phyloP scores from a whole-genome alignment of 345 rosid genomes.

The Citrus glauca region DNA sequence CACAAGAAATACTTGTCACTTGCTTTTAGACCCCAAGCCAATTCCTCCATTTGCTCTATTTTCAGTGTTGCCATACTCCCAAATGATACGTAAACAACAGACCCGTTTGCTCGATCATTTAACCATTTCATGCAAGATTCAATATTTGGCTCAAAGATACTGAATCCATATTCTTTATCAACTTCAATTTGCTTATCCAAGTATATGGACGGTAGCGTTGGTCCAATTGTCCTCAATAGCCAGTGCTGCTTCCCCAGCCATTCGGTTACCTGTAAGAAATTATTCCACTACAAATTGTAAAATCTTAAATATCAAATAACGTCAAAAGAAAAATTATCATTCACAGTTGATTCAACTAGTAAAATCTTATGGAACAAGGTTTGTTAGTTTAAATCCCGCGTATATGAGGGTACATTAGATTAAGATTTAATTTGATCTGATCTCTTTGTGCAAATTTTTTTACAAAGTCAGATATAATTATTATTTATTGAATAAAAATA shows the following conservation, averaged over 20 bases:
- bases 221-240: constrained; percentile 25
- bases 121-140: constrained; percentile 43
- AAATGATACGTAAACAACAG: constrained; percentile 55
- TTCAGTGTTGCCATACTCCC: constrained; percentile 47
- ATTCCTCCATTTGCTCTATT: constrained; percentile 47
- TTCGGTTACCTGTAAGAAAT: no score
- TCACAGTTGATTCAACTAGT: no score
- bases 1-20: constrained; percentile 34
- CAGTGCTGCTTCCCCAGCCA: constrained; percentile 10
- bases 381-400: no score
- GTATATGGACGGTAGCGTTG: constrained; percentile 35
- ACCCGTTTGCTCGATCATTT: constrained; percentile 34
- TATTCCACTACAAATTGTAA: no score
- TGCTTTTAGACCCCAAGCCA: constrained; percentile 40
- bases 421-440: no score
- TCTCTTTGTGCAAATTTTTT: no score
- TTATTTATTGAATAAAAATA: no score
- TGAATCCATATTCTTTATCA: constrained; percentile 31
- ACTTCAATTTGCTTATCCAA: constrained; percentile 23
- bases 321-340: no score
- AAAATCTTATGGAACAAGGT: no score
- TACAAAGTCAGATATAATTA: no score
- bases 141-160: constrained; percentile 25
- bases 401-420: no score
- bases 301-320: no score